Evolutionary conservation across 805 yeast genomes (phyloP).

Genomic region (Wickerhamomyces subpelliculosus): DNA sequence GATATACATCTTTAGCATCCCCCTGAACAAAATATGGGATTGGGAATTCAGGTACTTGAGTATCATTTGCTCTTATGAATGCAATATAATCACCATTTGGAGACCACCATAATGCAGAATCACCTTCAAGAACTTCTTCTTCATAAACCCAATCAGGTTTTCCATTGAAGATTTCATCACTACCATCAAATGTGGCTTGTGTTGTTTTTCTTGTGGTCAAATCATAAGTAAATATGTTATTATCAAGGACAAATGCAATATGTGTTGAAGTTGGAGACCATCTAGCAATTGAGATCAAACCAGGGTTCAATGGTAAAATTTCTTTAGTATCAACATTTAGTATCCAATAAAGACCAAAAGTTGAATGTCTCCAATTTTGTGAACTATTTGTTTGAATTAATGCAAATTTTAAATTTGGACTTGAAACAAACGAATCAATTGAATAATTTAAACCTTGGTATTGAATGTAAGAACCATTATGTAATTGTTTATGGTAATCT

Average conservation of each 20-base stretch:
- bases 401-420: constrained; percentile 58
- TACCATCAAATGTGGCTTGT: constrained; percentile 63
- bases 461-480: constrained; percentile 40
- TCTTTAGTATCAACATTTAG: constrained; percentile 24
- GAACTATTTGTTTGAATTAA: constrained; percentile 54
- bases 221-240: constrained; percentile 59
- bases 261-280: constrained; percentile 72
- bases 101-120: constrained; percentile 83
- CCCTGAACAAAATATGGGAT: constrained; percentile 68
- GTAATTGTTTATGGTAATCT: constrained; percentile 37
- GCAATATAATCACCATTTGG: constrained; percentile 61
- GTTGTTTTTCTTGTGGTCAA: constrained; percentile 20
- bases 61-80: constrained; percentile 63
- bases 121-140: constrained; percentile 74
- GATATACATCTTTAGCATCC: constrained; percentile 43
- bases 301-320: constrained; percentile 22
- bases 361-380: constrained; percentile 52
- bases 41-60: constrained; percentile 63
- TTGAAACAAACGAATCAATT: constrained; percentile 51
- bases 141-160: constrained; percentile 95
- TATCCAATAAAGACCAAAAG: constrained; percentile 36
- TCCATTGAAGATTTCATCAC: constrained; percentile 68
- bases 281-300: constrained; percentile 39
- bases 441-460: constrained; percentile 32
- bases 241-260: constrained; percentile 60